These are phyloP conservation scores for Dryas octopetala DNA, from an alignment of 306 rosid genomes.

Conservation along the genomic window DNA sequence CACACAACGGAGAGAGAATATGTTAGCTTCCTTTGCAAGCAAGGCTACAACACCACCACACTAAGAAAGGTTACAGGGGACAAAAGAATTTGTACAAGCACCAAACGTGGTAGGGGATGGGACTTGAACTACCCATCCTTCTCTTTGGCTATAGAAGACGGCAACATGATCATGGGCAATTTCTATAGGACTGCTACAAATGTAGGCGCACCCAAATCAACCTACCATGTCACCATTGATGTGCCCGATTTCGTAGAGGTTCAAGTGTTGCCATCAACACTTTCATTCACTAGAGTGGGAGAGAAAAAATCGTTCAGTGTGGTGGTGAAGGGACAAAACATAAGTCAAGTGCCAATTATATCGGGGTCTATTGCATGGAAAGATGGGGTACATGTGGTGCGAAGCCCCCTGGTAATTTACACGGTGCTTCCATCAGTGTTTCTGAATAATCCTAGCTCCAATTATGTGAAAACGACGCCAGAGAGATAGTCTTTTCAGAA, in stretches of 20 bases:
- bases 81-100: slow-evolving; percentile 14
- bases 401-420: slow-evolving; percentile 32
- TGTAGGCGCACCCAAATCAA: slow-evolving; percentile 31
- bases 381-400: slow-evolving; percentile 15
- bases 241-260: slow-evolving; percentile 1
- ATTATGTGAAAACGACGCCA: too few species aligned
- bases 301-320: slow-evolving; percentile 28
- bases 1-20: slow-evolving; percentile 20
- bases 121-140: slow-evolving; percentile 40
- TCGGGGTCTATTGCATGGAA: slow-evolving; percentile 29
- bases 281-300: slow-evolving; percentile 22
- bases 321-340: neutral
- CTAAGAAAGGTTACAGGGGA: slow-evolving; percentile 22
- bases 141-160: slow-evolving; percentile 25
- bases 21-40: slow-evolving; percentile 26
- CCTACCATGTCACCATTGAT: slow-evolving; percentile 12
- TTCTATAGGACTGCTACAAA: slow-evolving; percentile 36
- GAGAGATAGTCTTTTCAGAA: too few species aligned
- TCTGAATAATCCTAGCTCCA: too few species aligned
- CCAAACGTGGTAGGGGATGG: slow-evolving; percentile 24
- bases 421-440: slow-evolving; percentile 16
- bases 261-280: slow-evolving; percentile 19
- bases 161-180: slow-evolving; percentile 18
- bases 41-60: slow-evolving; percentile 31
- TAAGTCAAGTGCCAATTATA: slow-evolving; percentile 24